A percentile compares a stretch with the other conserved stretches of the same genome.
Conservation (phyloP, 1,139 yeast genomes). For the Debaryomyces coudertii region DNA sequence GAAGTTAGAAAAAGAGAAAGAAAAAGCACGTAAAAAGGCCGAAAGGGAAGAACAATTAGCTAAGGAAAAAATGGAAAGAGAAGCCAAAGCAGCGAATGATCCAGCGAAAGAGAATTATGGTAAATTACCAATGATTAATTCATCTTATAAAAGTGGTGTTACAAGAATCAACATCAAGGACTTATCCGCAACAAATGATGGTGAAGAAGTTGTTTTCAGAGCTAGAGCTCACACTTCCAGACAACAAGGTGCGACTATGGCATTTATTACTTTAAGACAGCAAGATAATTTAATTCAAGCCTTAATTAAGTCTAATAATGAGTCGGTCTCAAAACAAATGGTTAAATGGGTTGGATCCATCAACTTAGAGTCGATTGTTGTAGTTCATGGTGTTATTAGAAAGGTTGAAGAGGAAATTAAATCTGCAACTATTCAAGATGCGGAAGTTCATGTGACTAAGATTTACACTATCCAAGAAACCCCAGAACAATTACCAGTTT, state of each 20-base stretch:
- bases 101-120: constrained; percentile 91
- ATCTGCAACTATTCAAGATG: constrained; percentile 89
- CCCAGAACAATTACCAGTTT: constrained; percentile 89
- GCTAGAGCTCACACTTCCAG: constrained; percentile 94
- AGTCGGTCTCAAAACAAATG: constrained; percentile 86
- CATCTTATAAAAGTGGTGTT: constrained; percentile 62
- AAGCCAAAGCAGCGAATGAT: constrained; percentile 68
- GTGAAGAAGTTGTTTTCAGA: constrained; percentile 79
- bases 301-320: constrained; percentile 65
- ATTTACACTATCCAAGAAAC: constrained; percentile 82
- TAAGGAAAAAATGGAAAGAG: constrained; percentile 83
- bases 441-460: constrained; percentile 77
- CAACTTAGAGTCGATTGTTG: constrained; percentile 86
- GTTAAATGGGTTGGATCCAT: constrained; percentile 93
- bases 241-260: constrained; percentile 94
- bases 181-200: constrained; percentile 69
- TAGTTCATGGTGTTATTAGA: constrained; percentile 82
- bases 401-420: constrained; percentile 87
- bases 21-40: constrained; percentile 90
- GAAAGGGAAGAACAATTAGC: constrained; percentile 91
- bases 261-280: constrained; percentile 89
- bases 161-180: constrained; percentile 59
- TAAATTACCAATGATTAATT: constrained; percentile 83
- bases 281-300: constrained; percentile 83
- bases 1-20: constrained; percentile 90